Base-by-base conservation (phyloP, 805 yeast genomes). In the Yarrowia porcina region DNA sequence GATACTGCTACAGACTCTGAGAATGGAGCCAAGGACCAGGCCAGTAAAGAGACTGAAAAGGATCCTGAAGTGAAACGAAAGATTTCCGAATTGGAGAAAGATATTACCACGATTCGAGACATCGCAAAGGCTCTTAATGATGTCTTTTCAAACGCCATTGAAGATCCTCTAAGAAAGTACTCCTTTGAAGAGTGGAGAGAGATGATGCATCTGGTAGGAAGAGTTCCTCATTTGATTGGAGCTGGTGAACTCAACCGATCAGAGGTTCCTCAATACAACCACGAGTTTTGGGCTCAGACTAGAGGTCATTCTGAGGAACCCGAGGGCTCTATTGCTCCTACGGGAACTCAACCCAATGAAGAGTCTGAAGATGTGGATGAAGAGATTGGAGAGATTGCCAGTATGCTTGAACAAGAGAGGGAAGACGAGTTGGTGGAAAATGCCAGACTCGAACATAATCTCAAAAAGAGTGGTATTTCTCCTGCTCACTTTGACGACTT, bases 191-290 rank as follows among this genome's bases (percentile, higher is more conserved):
- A 83, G 60, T 86, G 90, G 90, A 62, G 63, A 0, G 68, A 71
- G 11, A 68, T 82, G 44, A 66, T 79, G 36, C 64, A 66, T 6
- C 67, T 77, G 11, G 66, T 56, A 4, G 61, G 61, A 17, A 23
- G 39, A 30, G 61, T 56, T 15, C 61, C 49, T 5, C 61, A 56
- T 39, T 17, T 56, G 1, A 83, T 89, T 38, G 96, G 96, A 11
- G 68, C 67, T 2, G 92, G 92, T 36, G 89, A 89, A 69, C 74
- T 92, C 6, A 23, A 20, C 17, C 42, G 57, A 11, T 20, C 61
- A 3, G 47, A 38, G 13, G 39, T 56, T 12, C 38, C 61, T 7
- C 39, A 54, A 17, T 38, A 38, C 49, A 39, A 39, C 15, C 47
- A 41, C 9, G 61, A 56, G 49, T 56, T 39, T n/a, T 39, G 61